Percentiles rank a stretch among this genome's conserved stretches.
Conservation (phyloP, 495 filamentous ascomycete genomes). For the Xylaria venustula region DNA sequence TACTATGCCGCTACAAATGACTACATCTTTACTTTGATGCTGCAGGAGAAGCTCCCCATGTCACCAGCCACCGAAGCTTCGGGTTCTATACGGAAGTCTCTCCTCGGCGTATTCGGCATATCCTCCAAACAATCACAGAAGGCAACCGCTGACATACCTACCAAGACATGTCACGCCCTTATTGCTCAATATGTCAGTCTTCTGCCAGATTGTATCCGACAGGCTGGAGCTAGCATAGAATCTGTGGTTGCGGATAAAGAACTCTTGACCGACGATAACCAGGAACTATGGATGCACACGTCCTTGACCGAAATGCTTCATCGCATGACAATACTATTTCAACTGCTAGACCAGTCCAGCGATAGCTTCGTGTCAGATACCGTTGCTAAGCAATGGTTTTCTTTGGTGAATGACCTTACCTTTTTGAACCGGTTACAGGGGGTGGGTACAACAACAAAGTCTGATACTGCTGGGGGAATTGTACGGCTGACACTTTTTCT, state of each 20-base stretch:
- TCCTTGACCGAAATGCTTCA: conserved; percentile 68
- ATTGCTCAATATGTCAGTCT: conserved; percentile 39
- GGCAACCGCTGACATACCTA: conserved; percentile 23
- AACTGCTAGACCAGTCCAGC: conserved; percentile 58
- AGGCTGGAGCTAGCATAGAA: conserved; percentile 27
- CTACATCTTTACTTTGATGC: conserved; percentile 40
- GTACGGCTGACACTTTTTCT: conserved; percentile 5
- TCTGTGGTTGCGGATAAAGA: conserved; percentile 23
- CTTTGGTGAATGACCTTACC: conserved; percentile 59
- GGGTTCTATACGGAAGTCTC: conserved; percentile 24
- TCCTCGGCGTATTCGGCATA: conserved; percentile 30
- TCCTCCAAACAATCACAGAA: conserved; percentile 29
- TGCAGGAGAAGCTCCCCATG: conserved; percentile 32
- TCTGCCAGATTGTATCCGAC: conserved; percentile 35
- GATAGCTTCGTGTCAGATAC: conserved; percentile 56
- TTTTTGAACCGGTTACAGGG: conserved; percentile 62
- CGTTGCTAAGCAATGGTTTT: conserved; percentile 68
- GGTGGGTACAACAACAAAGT: conserved; percentile 41
- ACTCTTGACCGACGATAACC: conserved; percentile 46
- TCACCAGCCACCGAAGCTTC: conserved; percentile 28
- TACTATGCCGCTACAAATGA: conserved; percentile 53
- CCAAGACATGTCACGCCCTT: conserved; percentile 35
- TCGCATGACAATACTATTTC: conserved; percentile 70
- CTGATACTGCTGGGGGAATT: background rate
- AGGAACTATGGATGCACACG: conserved; percentile 61